Evolutionary conservation across 192 early-diverging fungal species (phyloP).

Genomic region (Coemansia furcata): DNA sequence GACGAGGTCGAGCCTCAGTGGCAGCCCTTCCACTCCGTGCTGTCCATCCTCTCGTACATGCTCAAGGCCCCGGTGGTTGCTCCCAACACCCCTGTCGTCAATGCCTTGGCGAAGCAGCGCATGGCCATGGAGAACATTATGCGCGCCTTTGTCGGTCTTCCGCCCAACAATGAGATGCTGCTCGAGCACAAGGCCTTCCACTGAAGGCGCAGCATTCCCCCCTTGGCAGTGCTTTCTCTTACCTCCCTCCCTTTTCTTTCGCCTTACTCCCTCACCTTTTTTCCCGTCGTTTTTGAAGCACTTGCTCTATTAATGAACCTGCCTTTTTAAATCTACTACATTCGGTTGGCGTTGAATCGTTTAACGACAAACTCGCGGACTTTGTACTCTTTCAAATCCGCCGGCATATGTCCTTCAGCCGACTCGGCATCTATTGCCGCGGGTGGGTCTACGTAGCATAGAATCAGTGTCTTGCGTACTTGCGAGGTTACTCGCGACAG

Average conservation of each 20-base stretch:
- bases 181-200: constrained; percentile 83
- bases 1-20: constrained; percentile 73
- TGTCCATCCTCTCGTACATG: constrained; percentile 92
- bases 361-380: constrained; percentile 32
- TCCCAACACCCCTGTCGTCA: constrained; percentile 91
- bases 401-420: neutral
- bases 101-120: constrained; percentile 93
- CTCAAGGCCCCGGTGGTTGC: constrained; percentile 98
- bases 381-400: constrained; percentile 22
- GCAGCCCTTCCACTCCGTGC: constrained; percentile 89
- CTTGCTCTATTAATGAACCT: constrained; percentile 1
- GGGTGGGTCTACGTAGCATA: constrained; percentile 40
- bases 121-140: constrained; percentile 97
- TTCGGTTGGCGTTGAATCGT: constrained; percentile 44
- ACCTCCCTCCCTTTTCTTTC: neutral
- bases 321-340: constrained; percentile 1
- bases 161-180: constrained; percentile 96
- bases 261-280: neutral
- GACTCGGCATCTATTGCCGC: neutral
- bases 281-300: neutral
- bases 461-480: constrained; percentile 34
- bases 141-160: constrained; percentile 92
- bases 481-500: constrained; percentile 37
- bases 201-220: constrained; percentile 6
- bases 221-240: neutral